Evolutionary conservation across 257 asterid genomes (phyloP).

Genomic region (Penstemon newberryi): DNA sequence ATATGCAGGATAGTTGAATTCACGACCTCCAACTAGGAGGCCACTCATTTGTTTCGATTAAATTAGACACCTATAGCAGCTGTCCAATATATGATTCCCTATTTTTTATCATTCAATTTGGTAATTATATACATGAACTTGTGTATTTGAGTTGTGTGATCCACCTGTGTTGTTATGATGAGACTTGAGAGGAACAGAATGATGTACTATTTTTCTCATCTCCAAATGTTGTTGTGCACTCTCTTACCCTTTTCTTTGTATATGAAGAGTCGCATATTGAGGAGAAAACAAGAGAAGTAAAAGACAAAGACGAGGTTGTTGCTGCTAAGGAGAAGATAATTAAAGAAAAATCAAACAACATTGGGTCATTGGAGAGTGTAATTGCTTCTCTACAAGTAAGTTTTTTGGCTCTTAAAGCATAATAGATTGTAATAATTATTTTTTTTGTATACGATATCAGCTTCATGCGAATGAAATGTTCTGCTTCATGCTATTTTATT

Average conservation of each 20-base stretch:
- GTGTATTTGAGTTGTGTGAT: conserved; percentile 4
- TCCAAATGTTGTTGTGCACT: conserved; percentile 6
- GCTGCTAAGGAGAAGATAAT: conserved; percentile 66
- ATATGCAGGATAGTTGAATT: not conserved
- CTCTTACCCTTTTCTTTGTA: conserved; percentile 24
- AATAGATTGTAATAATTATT: not conserved
- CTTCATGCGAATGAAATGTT: conserved; percentile 14
- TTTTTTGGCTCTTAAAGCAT: conserved; percentile 18
- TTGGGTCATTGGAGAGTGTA: conserved; percentile 67
- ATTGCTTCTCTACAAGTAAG: conserved; percentile 74
- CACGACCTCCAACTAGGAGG: not conserved
- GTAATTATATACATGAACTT: conserved; percentile 12
- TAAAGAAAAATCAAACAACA: conserved; percentile 55
- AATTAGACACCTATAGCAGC: not conserved
- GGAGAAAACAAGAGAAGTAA: conserved; percentile 60
- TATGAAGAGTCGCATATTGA: conserved; percentile 60
- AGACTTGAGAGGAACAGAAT: no score
- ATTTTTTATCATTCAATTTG: not conserved
- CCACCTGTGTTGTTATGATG: not conserved
- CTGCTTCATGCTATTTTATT: not conserved
- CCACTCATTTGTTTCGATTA: no score
- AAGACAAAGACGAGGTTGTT: conserved; percentile 64
- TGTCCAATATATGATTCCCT: not conserved
- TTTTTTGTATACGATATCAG: conserved; percentile 3
- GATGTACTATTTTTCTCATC: not conserved